phyloP scores from a whole-genome alignment of 495 filamentous ascomycete genomes.

The Penicillium maclennaniae region DNA sequence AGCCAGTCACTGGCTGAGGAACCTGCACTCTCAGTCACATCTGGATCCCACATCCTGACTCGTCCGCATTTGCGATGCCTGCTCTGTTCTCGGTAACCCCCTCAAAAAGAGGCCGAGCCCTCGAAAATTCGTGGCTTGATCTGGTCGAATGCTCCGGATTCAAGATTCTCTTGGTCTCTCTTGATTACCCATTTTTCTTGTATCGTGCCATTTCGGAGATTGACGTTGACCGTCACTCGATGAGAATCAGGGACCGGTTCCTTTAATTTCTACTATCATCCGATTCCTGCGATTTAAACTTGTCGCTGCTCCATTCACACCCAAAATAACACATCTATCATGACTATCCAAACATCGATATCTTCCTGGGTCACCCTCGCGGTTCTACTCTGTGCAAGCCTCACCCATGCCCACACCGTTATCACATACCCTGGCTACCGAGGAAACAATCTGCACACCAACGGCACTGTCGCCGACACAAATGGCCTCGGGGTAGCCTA shows the following conservation, averaged over 20 bases:
- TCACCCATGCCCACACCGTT: conserved; percentile 75
- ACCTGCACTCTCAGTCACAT: conserved; percentile 39
- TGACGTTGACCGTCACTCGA: conserved; percentile 6
- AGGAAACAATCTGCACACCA: conserved; percentile 86
- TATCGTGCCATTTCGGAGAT: conserved; percentile 5
- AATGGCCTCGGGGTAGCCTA: conserved; percentile 46
- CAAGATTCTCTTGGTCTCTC: conserved; percentile 3
- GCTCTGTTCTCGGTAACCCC: conserved; percentile 19
- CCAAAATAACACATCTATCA: conserved; percentile 17
- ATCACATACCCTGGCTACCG: conserved; percentile 93
- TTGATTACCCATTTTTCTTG: neutral
- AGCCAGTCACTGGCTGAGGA: conserved; percentile 14
- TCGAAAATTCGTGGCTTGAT: conserved; percentile 29
- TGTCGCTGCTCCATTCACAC: conserved; percentile 2
- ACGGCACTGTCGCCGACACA: conserved; percentile 50
- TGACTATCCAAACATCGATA: conserved; percentile 36
- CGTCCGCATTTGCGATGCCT: conserved; percentile 15
- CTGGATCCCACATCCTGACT: conserved; percentile 31
- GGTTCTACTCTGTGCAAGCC: conserved; percentile 44
- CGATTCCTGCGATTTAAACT: neutral
- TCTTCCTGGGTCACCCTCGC: conserved; percentile 47
- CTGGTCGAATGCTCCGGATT: conserved; percentile 23
- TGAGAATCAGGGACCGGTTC: conserved; percentile 3
- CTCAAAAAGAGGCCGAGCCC: conserved; percentile 39
- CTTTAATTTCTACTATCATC: conserved; percentile 3